Evolutionary conservation across 345 rosid genomes (phyloP), one percentile per base, ranked within the genome.

Genomic region (Streptanthus diversifolius): DNA sequence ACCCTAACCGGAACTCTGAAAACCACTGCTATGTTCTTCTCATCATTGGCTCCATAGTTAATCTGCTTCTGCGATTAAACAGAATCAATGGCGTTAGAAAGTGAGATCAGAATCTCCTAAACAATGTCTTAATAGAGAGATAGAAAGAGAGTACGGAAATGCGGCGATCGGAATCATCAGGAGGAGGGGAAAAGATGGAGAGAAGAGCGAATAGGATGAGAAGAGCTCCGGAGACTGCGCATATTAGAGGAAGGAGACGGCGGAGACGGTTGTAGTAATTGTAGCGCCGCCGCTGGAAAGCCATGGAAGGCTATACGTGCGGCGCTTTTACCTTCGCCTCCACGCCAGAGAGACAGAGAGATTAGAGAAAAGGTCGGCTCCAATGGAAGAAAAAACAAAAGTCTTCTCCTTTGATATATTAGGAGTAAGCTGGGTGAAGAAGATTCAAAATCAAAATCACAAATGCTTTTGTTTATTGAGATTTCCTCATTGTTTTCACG

Each of bases 1-100:
- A 72, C 70, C 85, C 96, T 82, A 74, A 91, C 98, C 84, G 91
- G 98, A 54, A 91, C 85, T 48, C 36, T 86, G 48, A 91, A 82
- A 49, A 74, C 73, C 3, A 82, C 58, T 27, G 75, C 77, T 72
- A 66, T n/a, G 43, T n/a, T 78, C 7, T 33, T 69, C 22, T 73
- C 44, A 40, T 66, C 88, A 32, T 73, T 79, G 25, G 25, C 79
- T 15, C 4, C 76, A 24, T 54, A 57, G 55, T 73, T 68, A 24
- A 68, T 32, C 82, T 80, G 68, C 44, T 57, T 70, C 80, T 70
- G 68, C 49, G 40, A 43, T 65, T 0, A 55, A 66, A 66, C 66
- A 76, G 2, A 7, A 17, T 12, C 62, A 66, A 49, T 67, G 68
- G 18, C 54, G 19, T 29, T 22, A 55, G 10, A 18, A 0, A 55